Conservation (phyloP, 2,329 filamentous ascomycete species). For the Waltergamsia citrina region DNA sequence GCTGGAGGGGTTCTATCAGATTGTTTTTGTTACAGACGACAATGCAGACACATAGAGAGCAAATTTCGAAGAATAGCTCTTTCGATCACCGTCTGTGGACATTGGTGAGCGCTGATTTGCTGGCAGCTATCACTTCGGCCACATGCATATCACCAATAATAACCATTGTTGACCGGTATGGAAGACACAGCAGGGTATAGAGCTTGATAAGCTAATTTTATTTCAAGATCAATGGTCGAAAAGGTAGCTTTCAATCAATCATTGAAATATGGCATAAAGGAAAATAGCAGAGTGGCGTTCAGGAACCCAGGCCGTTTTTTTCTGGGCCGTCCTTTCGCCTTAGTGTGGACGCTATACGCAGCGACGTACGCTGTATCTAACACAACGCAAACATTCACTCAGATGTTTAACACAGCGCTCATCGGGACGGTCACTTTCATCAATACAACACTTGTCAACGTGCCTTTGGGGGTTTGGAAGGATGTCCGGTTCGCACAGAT, state of each 20-base stretch:
- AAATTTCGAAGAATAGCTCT: too few relatives aligned
- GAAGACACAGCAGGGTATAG: background rate
- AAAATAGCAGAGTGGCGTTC: background rate
- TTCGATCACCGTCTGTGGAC: background rate
- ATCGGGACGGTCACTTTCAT: constrained; percentile 1
- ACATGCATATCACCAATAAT: background rate
- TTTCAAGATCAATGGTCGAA: constrained; percentile 1
- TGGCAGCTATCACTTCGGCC: background rate
- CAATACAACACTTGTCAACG: constrained; percentile 11
- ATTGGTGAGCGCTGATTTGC: background rate
- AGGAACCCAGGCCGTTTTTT: background rate
- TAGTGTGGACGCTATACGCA: background rate
- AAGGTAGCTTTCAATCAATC: background rate
- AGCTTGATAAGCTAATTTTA: background rate
- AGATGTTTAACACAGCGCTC: background rate
- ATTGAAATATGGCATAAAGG: background rate
- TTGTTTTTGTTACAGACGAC: too few relatives aligned
- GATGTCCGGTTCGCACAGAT: constrained; percentile 18
- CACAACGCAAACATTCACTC: background rate
- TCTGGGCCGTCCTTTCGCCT: background rate
- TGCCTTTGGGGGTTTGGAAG: constrained; percentile 19
- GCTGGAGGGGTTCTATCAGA: too few relatives aligned
- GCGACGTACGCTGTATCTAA: constrained; percentile 1
- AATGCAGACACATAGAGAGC: too few relatives aligned
- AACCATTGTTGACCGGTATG: background rate